Conservation (phyloP, 164 flowering plant species). For the Buxus sempervirens region DNA sequence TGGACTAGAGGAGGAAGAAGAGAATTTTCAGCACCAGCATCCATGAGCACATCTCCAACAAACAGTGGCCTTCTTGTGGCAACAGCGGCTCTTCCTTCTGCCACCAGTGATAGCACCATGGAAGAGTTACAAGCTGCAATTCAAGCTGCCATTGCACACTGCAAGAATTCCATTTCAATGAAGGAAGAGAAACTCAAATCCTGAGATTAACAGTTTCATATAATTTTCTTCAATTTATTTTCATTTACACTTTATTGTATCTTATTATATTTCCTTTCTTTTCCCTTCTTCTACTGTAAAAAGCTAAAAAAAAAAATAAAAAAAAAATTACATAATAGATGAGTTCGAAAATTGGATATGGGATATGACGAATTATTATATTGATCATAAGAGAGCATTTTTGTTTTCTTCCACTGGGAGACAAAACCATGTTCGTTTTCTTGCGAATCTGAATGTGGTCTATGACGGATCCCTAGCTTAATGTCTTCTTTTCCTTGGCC, state of each 20-base stretch:
- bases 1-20: conserved; percentile 33
- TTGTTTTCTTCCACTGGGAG: not conserved
- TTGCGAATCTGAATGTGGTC: not conserved
- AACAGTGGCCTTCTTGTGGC: conserved; percentile 69
- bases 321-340: too few relatives aligned
- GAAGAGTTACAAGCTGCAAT: conserved; percentile 94
- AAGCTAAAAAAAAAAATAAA: too few relatives aligned
- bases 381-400: not conserved
- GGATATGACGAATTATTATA: not conserved
- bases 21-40: conserved; percentile 74
- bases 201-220: not conserved
- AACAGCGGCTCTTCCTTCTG: conserved; percentile 25
- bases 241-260: not conserved
- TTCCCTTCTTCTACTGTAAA: too few relatives aligned
- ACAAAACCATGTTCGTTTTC: not conserved
- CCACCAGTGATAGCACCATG: conserved; percentile 69
- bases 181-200: conserved; percentile 35
- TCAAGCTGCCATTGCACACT: conserved; percentile 96
- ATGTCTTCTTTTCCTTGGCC: too few relatives aligned
- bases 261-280: not conserved
- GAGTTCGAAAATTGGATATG: not conserved
- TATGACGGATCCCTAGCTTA: not conserved
- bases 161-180: conserved; percentile 75
- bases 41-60: conserved; percentile 73
- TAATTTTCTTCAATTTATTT: not conserved